Percentiles rank a stretch among this genome's conserved stretches.
Conservation (phyloP, 441 rosid species). For the Populus trichocarpa region DNA sequence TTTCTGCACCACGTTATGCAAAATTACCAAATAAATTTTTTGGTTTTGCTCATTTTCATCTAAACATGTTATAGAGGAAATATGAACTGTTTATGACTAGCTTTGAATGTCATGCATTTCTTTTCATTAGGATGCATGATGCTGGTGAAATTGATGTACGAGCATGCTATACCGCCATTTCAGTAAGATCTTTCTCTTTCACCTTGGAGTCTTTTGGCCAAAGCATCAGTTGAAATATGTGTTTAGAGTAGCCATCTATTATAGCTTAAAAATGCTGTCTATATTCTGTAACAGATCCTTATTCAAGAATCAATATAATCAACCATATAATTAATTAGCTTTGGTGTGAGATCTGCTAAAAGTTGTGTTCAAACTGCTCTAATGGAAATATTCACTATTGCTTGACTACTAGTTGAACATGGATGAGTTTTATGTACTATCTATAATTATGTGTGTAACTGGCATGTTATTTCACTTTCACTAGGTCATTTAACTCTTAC, state of each 20-base stretch:
- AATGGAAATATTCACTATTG: background rate
- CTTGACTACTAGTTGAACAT: background rate
- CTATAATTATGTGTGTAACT: background rate
- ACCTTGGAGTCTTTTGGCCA: background rate
- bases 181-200: constrained; percentile 42
- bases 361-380: background rate
- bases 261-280: background rate
- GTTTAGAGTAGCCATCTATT: background rate
- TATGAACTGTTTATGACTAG: background rate
- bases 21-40: background rate
- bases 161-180: constrained; percentile 88
- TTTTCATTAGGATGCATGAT: constrained; percentile 78
- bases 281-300: background rate
- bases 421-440: background rate
- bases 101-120: constrained; percentile 4
- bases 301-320: background rate
- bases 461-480: background rate
- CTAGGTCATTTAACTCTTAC: background rate
- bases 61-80: background rate
- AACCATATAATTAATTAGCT: background rate
- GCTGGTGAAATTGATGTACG: constrained; percentile 94
- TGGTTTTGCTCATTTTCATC: background rate
- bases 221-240: background rate
- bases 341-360: background rate
- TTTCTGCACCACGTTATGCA: background rate